A percentile compares a stretch with the other conserved stretches of the same genome.
phyloP scores from a whole-genome alignment of 306 rosid species.

The Delonix regia region DNA sequence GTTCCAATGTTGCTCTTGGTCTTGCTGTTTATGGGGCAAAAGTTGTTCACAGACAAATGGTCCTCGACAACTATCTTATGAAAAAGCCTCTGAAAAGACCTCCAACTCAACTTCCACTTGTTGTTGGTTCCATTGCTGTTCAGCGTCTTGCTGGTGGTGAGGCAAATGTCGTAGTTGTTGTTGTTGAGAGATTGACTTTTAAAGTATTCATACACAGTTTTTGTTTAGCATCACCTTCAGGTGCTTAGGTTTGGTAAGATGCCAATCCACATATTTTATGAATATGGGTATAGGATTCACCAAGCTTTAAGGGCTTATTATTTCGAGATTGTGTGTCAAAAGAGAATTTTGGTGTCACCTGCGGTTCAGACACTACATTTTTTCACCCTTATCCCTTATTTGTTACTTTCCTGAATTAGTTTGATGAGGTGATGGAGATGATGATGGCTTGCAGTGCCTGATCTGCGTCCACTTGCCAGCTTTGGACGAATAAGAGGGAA shows the following conservation, averaged over 20 bases:
- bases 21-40: conserved; percentile 32
- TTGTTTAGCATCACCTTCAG: conserved; percentile 27
- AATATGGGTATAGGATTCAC: background rate
- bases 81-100: conserved; percentile 16
- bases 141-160: conserved; percentile 37
- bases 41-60: conserved; percentile 1
- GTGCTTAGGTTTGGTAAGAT: conserved; percentile 36
- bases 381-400: background rate
- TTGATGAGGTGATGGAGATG: background rate
- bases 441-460: background rate
- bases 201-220: conserved; percentile 25
- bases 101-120: conserved; percentile 7
- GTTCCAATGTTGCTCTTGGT: conserved; percentile 6
- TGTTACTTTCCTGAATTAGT: conserved; percentile 23
- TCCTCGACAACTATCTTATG: conserved; percentile 22
- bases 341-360: background rate
- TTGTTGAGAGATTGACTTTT: conserved; percentile 41
- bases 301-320: background rate
- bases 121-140: conserved; percentile 38
- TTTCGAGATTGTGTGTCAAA: background rate
- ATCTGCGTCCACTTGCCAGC: background rate
- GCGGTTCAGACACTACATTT: background rate
- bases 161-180: conserved; percentile 23
- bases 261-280: conserved; percentile 24
- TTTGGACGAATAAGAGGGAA: background rate